Base-by-base conservation (phyloP, 73 alveolate species). In the Paramecium sexaurelia region DNA sequence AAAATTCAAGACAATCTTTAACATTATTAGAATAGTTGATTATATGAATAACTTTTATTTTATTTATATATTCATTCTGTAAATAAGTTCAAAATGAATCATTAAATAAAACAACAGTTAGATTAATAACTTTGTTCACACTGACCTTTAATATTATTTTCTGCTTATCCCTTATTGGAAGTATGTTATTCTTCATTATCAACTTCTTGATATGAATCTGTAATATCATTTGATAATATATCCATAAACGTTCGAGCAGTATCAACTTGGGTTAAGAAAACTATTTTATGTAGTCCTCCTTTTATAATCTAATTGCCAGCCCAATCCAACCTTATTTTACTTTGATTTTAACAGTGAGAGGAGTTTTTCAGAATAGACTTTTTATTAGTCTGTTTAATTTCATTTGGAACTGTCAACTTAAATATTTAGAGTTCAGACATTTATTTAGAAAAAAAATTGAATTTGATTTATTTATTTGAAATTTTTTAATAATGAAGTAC, bases 281-380 rank as follows among this genome's bases (percentile, higher is more conserved):
- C 83, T 61, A 61, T 61, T 32, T 61, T 61, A 32, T 61, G 83
- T 0, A 29, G 26, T 61, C 83, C 83, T 10, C 83, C 83, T 32
- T 61, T 61, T 13, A 61, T 27, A 26, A 61, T 27, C n/a, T 61
- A 26, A 61, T 61, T 61, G 9, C 83, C 83, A 26, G 83, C 83
- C 83, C 83, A 61, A 32, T 61, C 83, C 43, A 61, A 61, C 26
- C 83, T 61, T 26, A 61, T 24, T 29, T 29, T 61, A 32, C 83
- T 32, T 61, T 26, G 83, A 29, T 26, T 24, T 26, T 1, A 61
- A 61, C 67, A 51, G 13, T 8, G 29, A 3, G 1, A 61, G 1
- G 43, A 19, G 26, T 26, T 61, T 61, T 61, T 61, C 43, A 61
- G 47, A 22, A 61, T 61, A 11, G 83, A 32, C 26, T 32, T 61